A percentile compares a stretch with the other conserved stretches of the same genome.
These are phyloP conservation scores for Fragaria nilgerrensis DNA, from an alignment of 306 rosid species.

Conservation along the genomic window DNA sequence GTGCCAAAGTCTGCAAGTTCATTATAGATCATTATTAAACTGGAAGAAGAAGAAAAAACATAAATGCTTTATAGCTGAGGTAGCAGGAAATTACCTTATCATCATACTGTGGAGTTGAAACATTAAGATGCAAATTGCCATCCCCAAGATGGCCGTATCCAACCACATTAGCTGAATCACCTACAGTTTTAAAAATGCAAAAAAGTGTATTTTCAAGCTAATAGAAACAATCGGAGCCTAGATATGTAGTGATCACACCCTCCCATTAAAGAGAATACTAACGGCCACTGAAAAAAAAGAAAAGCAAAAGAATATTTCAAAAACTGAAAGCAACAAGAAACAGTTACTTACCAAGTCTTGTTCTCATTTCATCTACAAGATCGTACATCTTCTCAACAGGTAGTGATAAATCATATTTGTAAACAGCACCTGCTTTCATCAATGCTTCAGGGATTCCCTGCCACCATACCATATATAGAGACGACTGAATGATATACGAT, in stretches of 20 bases:
- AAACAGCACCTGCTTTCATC: constrained; percentile 81
- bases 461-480: constrained; percentile 19
- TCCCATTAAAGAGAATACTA: constrained; percentile 1
- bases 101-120: constrained; percentile 70
- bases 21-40: constrained; percentile 7
- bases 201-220: background rate
- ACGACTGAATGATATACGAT: background rate
- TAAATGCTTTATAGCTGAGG: constrained; percentile 14
- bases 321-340: constrained; percentile 5
- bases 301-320: background rate
- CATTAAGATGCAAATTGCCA: constrained; percentile 85
- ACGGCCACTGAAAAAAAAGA: background rate
- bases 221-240: background rate
- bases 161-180: constrained; percentile 58
- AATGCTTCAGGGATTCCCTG: constrained; percentile 91
- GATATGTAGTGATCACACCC: background rate
- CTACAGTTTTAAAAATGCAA: constrained; percentile 30
- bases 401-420: constrained; percentile 84
- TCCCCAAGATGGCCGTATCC: constrained; percentile 98
- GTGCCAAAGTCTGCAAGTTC: constrained; percentile 58
- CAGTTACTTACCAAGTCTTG: constrained; percentile 60
- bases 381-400: constrained; percentile 73
- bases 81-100: constrained; percentile 48
- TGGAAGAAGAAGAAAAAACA: background rate
- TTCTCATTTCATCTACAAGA: constrained; percentile 78